Conservation (phyloP, 805 yeast genomes). For the Saccharomycopsis sp. region DNA sequence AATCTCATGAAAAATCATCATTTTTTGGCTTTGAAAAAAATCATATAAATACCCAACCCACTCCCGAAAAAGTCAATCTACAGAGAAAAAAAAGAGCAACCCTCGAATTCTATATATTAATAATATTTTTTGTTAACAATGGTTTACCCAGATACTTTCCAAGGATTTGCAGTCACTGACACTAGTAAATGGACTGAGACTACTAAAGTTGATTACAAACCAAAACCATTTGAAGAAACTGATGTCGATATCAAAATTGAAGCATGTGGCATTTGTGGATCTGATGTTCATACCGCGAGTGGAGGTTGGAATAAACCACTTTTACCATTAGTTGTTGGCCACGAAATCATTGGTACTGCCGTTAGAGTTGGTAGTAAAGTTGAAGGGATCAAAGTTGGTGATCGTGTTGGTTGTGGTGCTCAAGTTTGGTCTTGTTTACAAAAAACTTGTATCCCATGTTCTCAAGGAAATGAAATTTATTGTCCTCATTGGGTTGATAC, state of each 20-base stretch:
- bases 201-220: slow-evolving; percentile 27
- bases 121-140: slow-evolving; percentile 21
- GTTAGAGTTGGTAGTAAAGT: slow-evolving; percentile 30
- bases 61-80: too few relatives aligned
- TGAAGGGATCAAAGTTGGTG: slow-evolving; percentile 33
- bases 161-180: slow-evolving; percentile 34
- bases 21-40: too few relatives aligned
- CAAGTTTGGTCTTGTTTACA: slow-evolving; percentile 33
- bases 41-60: too few relatives aligned
- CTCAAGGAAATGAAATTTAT: slow-evolving; percentile 34
- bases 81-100: too few relatives aligned
- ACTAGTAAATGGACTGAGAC: slow-evolving; percentile 31
- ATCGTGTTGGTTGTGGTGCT: slow-evolving; percentile 42
- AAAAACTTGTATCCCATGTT: slow-evolving; percentile 30
- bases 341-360: slow-evolving; percentile 28
- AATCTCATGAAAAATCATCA: too few relatives aligned
- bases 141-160: slow-evolving; percentile 33
- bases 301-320: slow-evolving; percentile 23
- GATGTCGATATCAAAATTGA: slow-evolving; percentile 51
- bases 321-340: slow-evolving; percentile 27
- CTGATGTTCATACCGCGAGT: slow-evolving; percentile 33
- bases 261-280: slow-evolving; percentile 64
- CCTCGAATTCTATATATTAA: too few relatives aligned
- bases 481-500: slow-evolving; percentile 33
- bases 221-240: slow-evolving; percentile 33